Conservation (phyloP, 2,329 filamentous ascomycete genomes). For the Coniochaeta hoffmannii region DNA sequence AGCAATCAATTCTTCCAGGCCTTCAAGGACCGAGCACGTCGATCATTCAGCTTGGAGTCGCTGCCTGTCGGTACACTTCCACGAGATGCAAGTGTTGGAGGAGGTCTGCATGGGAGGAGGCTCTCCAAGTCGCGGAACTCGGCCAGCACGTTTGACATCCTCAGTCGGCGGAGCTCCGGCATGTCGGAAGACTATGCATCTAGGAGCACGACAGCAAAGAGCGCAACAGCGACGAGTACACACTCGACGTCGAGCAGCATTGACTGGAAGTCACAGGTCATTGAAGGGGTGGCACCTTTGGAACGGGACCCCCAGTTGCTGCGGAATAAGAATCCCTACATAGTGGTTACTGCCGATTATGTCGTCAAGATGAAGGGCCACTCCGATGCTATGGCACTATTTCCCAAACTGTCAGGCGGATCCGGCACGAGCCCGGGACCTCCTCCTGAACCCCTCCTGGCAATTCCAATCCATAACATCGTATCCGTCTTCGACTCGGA, state of each 20-base stretch:
- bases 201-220: slow-evolving; percentile 15
- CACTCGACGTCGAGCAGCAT: slow-evolving; percentile 20
- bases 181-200: slow-evolving; percentile 17
- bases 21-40: slow-evolving; percentile 11
- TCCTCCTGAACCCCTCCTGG: slow-evolving; percentile 24
- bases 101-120: slow-evolving; percentile 10
- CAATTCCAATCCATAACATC: slow-evolving; percentile 41
- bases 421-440: slow-evolving; percentile 19
- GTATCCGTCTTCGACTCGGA: slow-evolving; percentile 47
- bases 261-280: slow-evolving; percentile 23
- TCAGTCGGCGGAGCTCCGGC: slow-evolving; percentile 20
- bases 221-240: slow-evolving; percentile 18
- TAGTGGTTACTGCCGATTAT: slow-evolving; percentile 44
- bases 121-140: slow-evolving; percentile 17
- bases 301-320: slow-evolving; percentile 40
- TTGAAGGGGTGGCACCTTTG: slow-evolving; percentile 33
- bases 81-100: slow-evolving; percentile 7
- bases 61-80: slow-evolving; percentile 3
- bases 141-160: slow-evolving; percentile 13
- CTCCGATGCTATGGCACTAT: slow-evolving; percentile 38
- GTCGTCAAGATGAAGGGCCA: slow-evolving; percentile 42
- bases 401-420: slow-evolving; percentile 31
- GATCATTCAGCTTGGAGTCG: slow-evolving; percentile 12
- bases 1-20: slow-evolving; percentile 14
- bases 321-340: slow-evolving; percentile 38